These are phyloP conservation scores for Phytophthora ohioensis DNA, from an alignment of 352 stramenopile species.

Conservation along the genomic window DNA sequence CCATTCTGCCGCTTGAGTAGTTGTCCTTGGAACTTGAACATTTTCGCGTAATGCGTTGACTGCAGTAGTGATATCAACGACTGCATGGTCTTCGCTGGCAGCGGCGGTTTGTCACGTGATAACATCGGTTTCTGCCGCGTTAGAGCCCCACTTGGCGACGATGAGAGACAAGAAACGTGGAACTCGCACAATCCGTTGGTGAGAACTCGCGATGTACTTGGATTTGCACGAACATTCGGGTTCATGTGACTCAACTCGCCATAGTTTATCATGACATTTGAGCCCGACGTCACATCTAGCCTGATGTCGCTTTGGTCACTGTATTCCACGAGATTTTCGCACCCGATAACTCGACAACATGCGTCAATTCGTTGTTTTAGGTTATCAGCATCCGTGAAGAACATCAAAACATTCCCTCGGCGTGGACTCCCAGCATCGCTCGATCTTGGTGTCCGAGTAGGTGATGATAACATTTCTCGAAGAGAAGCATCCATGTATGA, in stretches of 20 bases:
- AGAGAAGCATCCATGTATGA: constrained; percentile 51
- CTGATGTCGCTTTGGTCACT: constrained; percentile 23
- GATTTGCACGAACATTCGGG: constrained; percentile 15
- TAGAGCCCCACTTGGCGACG: constrained; percentile 35
- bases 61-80: constrained; percentile 44
- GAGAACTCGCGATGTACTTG: constrained; percentile 16
- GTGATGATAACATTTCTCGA: constrained; percentile 34
- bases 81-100: constrained; percentile 25
- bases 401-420: constrained; percentile 42
- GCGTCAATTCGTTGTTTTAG: constrained; percentile 53
- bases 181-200: constrained; percentile 45
- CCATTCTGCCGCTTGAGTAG: constrained; percentile 57
- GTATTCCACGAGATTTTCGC: constrained; percentile 27
- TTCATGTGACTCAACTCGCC: constrained; percentile 25
- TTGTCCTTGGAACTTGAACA: constrained; percentile 65
- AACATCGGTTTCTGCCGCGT: constrained; percentile 44
- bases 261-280: constrained; percentile 38
- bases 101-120: constrained; percentile 37
- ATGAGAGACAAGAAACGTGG: constrained; percentile 36
- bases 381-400: constrained; percentile 49
- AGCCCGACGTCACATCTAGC: constrained; percentile 27
- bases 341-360: constrained; percentile 66
- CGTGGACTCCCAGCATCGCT: neutral
- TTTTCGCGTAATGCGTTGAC: constrained; percentile 55
- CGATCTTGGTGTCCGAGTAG: neutral